A percentile compares a stretch with the other conserved stretches of the same genome.
Evolutionary conservation across 2,329 filamentous ascomycete species (phyloP).

Genomic region (Daldinia eschscholtzii): DNA sequence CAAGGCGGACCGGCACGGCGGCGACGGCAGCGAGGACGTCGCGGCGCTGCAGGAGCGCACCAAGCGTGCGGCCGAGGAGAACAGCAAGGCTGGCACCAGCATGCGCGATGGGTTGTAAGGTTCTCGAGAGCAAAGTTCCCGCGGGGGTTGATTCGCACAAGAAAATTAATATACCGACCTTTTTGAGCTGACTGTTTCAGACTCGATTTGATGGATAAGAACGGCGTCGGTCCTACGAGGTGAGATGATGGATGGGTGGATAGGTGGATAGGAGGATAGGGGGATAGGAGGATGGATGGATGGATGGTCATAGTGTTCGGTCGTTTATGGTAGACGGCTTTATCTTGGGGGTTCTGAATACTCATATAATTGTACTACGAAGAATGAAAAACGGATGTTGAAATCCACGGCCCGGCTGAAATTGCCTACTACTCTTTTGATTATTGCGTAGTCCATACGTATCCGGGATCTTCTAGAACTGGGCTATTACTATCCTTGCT

Average conservation of each 20-base stretch:
- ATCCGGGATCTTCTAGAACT: neutral
- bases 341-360: slow-evolving; percentile 9
- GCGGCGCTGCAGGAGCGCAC: slow-evolving; percentile 69
- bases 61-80: slow-evolving; percentile 65
- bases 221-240: slow-evolving; percentile 19
- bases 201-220: slow-evolving; percentile 37
- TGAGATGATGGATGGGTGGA: slow-evolving; percentile 1
- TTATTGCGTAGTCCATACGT: neutral
- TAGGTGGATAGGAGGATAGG: too few relatives aligned
- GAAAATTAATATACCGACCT: too few relatives aligned
- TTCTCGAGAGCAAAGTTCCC: neutral
- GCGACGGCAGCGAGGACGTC: slow-evolving; percentile 59
- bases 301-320: slow-evolving; percentile 15
- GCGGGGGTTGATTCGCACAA: too few relatives aligned
- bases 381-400: slow-evolving; percentile 10
- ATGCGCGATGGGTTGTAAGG: slow-evolving; percentile 58
- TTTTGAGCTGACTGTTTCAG: slow-evolving; percentile 25
- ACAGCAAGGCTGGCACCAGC: slow-evolving; percentile 62
- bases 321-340: slow-evolving; percentile 22
- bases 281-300: too few relatives aligned
- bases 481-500: neutral
- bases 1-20: slow-evolving; percentile 70
- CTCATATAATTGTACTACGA: slow-evolving; percentile 36
- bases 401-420: slow-evolving; percentile 1
- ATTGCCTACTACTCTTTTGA: neutral